Evolutionary conservation across 192 early-diverging fungal genomes (phyloP).

Genomic region (Coemansia sp.): DNA sequence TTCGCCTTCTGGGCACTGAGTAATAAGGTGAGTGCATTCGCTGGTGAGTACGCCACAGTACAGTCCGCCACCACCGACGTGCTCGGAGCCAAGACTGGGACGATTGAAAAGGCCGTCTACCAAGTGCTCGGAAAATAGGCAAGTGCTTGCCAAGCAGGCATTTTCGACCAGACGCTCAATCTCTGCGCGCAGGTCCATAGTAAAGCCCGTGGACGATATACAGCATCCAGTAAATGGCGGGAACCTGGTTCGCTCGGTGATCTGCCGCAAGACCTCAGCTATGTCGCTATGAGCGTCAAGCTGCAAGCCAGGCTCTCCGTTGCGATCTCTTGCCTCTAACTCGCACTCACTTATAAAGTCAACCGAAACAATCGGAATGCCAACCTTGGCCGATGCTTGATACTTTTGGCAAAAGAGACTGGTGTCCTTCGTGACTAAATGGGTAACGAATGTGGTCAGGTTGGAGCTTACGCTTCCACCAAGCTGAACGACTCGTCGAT

Average conservation of each 20-base stretch:
- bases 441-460: conserved; percentile 49
- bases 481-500: conserved; percentile 42
- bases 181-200: conserved; percentile 35
- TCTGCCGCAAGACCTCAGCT: conserved; percentile 10
- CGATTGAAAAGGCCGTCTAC: neutral
- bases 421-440: conserved; percentile 40
- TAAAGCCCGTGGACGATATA: conserved; percentile 50
- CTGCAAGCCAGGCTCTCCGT: neutral
- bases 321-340: conserved; percentile 18
- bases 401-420: conserved; percentile 41
- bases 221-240: conserved; percentile 49
- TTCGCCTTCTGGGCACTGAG: conserved; percentile 26
- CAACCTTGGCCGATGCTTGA: conserved; percentile 37
- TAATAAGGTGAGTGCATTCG: conserved; percentile 55
- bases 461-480: conserved; percentile 43
- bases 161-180: conserved; percentile 28
- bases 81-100: too few species aligned
- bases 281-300: neutral
- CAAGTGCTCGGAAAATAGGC: neutral
- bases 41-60: conserved; percentile 39
- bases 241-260: conserved; percentile 32
- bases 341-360: conserved; percentile 52
- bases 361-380: conserved; percentile 47
- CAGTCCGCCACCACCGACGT: conserved; percentile 45
- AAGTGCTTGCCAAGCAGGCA: neutral